These are phyloP conservation scores for Taiozyma onychis DNA, from an alignment of 1,139 yeast species.

Conservation along the genomic window DNA sequence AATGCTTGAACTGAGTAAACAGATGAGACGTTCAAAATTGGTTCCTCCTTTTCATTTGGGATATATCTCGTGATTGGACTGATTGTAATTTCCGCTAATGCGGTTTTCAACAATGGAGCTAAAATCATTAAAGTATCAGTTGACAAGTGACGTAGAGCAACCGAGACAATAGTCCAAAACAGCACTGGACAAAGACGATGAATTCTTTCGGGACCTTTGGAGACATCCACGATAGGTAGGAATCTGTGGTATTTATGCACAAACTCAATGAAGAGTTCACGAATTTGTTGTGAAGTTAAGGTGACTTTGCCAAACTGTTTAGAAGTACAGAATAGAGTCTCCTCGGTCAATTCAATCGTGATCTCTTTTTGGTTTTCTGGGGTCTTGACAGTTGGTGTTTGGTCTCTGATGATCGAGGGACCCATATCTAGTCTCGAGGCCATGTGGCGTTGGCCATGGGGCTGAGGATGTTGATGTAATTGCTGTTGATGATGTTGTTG, in stretches of 20 bases:
- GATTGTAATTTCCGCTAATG: conserved; percentile 81
- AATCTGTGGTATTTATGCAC: conserved; percentile 74
- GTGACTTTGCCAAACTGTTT: conserved; percentile 65
- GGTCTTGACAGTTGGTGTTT: conserved; percentile 12
- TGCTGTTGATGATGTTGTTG: background rate
- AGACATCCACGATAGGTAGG: conserved; percentile 79
- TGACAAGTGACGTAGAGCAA: conserved; percentile 52
- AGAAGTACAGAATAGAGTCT: conserved; percentile 47
- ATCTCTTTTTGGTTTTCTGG: conserved; percentile 6
- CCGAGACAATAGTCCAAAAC: conserved; percentile 91
- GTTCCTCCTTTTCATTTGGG: conserved; percentile 70
- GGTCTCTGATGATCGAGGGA: conserved; percentile 20
- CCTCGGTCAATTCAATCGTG: conserved; percentile 30
- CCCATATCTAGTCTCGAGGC: conserved; percentile 6
- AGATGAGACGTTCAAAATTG: conserved; percentile 82
- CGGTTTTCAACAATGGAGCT: conserved; percentile 66
- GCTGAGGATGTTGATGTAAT: background rate
- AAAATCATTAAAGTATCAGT: conserved; percentile 45
- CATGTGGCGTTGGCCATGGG: background rate
- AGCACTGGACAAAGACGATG: conserved; percentile 78
- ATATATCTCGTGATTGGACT: conserved; percentile 83
- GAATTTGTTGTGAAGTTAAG: conserved; percentile 55
- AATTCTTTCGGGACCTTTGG: conserved; percentile 75
- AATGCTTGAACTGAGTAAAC: conserved; percentile 94
- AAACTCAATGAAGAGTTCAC: conserved; percentile 63